Percentiles rank a stretch among this genome's conserved stretches.
These are phyloP conservation scores for Serendipita sp. DNA, from an alignment of 768 basidiomycete genomes.

Conservation along the genomic window DNA sequence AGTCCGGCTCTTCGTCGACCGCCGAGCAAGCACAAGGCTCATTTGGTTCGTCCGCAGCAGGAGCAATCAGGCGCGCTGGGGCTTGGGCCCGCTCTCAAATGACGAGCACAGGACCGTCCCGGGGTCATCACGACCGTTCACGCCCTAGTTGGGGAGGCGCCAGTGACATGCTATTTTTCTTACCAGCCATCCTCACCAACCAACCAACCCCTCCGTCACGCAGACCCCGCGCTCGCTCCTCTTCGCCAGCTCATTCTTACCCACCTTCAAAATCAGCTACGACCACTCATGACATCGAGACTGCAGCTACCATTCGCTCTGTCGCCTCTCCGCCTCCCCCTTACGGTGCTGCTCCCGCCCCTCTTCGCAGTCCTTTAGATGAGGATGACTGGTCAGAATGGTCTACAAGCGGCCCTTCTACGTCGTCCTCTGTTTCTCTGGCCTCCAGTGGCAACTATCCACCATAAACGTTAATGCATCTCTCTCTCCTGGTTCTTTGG, in stretches of 20 bases:
- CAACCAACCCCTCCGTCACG: constrained; percentile 18
- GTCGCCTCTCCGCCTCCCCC: background rate
- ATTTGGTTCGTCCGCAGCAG: constrained; percentile 23
- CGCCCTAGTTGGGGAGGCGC: constrained; percentile 28
- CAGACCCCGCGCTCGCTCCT: constrained; percentile 28
- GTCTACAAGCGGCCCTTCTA: background rate
- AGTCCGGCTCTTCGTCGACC: constrained; percentile 30
- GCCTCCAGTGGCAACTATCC: too few relatives aligned
- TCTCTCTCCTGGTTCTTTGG: too few relatives aligned
- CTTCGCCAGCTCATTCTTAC: constrained; percentile 17
- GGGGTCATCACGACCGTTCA: constrained; percentile 25
- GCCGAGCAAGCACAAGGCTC: constrained; percentile 27
- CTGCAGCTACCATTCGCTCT: background rate
- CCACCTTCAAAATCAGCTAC: constrained; percentile 17
- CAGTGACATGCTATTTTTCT: constrained; percentile 60
- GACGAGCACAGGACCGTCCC: constrained; percentile 28
- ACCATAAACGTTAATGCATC: too few relatives aligned
- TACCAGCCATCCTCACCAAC: constrained; percentile 58
- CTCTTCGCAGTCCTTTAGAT: background rate
- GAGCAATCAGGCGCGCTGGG: constrained; percentile 37
- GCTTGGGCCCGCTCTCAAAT: constrained; percentile 36
- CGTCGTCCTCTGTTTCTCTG: background rate
- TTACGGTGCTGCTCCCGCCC: background rate
- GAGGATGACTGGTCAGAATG: constrained; percentile 4
- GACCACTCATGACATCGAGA: background rate